A percentile compares a stretch with the other conserved stretches of the same genome.
Conservation (phyloP, 345 rosid species). For the Euphorbia lathyris region DNA sequence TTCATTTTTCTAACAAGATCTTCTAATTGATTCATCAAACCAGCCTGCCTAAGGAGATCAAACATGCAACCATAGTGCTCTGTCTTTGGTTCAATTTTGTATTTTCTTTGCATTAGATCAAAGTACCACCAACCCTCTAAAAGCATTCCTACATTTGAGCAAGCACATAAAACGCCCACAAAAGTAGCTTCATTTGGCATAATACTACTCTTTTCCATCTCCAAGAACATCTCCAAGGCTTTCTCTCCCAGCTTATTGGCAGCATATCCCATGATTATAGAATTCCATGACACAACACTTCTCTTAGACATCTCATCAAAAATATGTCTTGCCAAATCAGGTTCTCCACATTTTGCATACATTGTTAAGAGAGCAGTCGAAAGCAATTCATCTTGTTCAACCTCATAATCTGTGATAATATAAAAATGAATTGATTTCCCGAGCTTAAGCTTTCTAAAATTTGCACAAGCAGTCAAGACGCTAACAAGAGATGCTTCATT, state of each 20-base stretch:
- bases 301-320: conserved; percentile 31
- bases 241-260: conserved; percentile 38
- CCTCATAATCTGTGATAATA: conserved; percentile 26
- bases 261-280: conserved; percentile 40
- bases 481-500: conserved; percentile 54
- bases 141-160: conserved; percentile 46
- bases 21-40: conserved; percentile 41
- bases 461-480: conserved; percentile 54
- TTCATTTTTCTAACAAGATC: conserved; percentile 29
- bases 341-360: conserved; percentile 34
- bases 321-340: conserved; percentile 25
- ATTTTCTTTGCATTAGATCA: conserved; percentile 48
- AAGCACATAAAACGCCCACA: conserved; percentile 53
- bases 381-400: conserved; percentile 45
- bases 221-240: conserved; percentile 44
- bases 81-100: conserved; percentile 43
- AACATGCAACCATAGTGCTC: conserved; percentile 65
- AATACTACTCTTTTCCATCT: conserved; percentile 49
- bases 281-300: conserved; percentile 33
- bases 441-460: conserved; percentile 39
- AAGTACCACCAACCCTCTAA: conserved; percentile 71
- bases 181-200: conserved; percentile 49
- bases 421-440: conserved; percentile 52
- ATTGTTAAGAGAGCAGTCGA: conserved; percentile 59
- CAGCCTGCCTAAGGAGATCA: conserved; percentile 48